These are phyloP conservation scores for Boletellus sp. DNA, from an alignment of 768 basidiomycete genomes.

Conservation along the genomic window DNA sequence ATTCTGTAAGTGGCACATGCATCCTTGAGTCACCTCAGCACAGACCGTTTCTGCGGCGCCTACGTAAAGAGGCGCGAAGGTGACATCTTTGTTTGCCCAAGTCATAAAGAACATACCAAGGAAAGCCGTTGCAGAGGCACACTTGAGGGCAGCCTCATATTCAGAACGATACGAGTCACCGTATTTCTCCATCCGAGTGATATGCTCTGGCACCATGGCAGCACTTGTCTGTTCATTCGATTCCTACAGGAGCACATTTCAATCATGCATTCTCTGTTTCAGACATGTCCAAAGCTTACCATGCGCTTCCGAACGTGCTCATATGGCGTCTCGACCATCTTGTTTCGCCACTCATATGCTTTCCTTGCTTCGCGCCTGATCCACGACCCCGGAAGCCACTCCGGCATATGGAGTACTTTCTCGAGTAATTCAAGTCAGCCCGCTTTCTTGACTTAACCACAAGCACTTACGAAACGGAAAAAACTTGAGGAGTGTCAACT, in stretches of 20 bases:
- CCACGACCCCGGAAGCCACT: conserved; percentile 40
- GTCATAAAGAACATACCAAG: neutral
- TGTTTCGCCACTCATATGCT: neutral
- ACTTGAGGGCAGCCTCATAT: conserved; percentile 7
- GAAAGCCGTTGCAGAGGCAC: conserved; percentile 8
- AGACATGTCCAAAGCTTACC: conserved; percentile 8
- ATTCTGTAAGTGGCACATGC: neutral
- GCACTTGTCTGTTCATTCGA: neutral
- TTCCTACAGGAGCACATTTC: neutral
- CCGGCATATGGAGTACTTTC: conserved; percentile 14
- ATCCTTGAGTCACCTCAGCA: neutral
- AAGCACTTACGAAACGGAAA: conserved; percentile 15
- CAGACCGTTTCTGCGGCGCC: neutral
- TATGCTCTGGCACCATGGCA: conserved; percentile 13
- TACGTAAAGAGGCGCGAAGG: neutral
- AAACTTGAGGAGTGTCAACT: too few relatives aligned
- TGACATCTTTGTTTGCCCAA: too few relatives aligned
- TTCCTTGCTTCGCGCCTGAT: conserved; percentile 32
- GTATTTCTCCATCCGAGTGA: conserved; percentile 11
- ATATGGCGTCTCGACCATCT: conserved; percentile 20
- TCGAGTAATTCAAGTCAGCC: neutral
- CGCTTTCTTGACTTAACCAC: neutral
- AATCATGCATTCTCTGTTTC: neutral
- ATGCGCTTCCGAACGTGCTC: conserved; percentile 25
- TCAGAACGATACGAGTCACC: neutral